Evolutionary conservation across 805 yeast species (phyloP).

Genomic region (Myxozyma geophila): DNA sequence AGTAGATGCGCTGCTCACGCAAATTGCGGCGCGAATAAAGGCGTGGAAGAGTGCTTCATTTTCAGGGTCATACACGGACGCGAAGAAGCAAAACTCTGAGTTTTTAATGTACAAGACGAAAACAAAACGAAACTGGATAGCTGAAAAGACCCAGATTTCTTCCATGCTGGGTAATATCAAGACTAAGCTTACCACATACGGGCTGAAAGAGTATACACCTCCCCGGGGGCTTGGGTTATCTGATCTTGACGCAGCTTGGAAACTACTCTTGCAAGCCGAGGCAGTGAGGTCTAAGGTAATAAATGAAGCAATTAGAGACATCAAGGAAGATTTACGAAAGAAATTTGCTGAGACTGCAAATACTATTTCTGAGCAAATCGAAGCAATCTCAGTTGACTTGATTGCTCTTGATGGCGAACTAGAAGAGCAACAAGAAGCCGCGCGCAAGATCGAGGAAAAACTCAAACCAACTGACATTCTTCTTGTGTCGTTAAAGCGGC

Average conservation of each 20-base stretch:
- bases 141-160: constrained; percentile 46
- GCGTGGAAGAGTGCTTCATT: constrained; percentile 42
- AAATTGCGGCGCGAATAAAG: constrained; percentile 36
- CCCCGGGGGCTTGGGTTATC: constrained; percentile 42
- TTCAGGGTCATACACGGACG: constrained; percentile 41
- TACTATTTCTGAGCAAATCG: constrained; percentile 41
- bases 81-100: constrained; percentile 39
- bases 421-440: constrained; percentile 47
- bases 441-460: constrained; percentile 46
- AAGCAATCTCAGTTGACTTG: constrained; percentile 39
- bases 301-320: constrained; percentile 43
- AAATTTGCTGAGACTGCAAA: constrained; percentile 46
- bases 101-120: constrained; percentile 42
- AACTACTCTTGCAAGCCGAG: constrained; percentile 43
- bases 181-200: constrained; percentile 47
- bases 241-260: constrained; percentile 46
- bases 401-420: constrained; percentile 44
- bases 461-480: constrained; percentile 46
- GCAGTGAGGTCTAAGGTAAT: constrained; percentile 43
- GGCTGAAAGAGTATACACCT: constrained; percentile 46
- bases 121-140: constrained; percentile 47
- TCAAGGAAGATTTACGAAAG: constrained; percentile 45
- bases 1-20: constrained; percentile 41
- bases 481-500: constrained; percentile 41
- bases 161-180: constrained; percentile 47